These are phyloP conservation scores for Circinella minor DNA, from an alignment of 371 early-diverging fungal genomes.

Conservation along the genomic window DNA sequence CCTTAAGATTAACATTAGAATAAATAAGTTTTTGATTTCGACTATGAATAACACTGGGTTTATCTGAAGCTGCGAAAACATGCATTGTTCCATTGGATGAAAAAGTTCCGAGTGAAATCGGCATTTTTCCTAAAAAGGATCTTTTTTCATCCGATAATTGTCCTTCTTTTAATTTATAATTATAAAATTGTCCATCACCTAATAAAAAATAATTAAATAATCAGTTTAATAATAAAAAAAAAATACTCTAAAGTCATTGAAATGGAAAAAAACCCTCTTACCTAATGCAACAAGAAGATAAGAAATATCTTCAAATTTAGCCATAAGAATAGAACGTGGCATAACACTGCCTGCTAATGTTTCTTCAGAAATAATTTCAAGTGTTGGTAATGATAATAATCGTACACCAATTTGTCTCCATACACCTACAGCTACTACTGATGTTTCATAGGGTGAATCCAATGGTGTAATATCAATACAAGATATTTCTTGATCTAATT, in stretches of 20 bases:
- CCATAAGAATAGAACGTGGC: slow-evolving; percentile 81
- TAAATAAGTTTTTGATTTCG: slow-evolving; percentile 79
- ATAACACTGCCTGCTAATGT: slow-evolving; percentile 62
- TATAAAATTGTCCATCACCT: slow-evolving; percentile 85
- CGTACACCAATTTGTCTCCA: slow-evolving; percentile 78
- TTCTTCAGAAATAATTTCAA: slow-evolving; percentile 57
- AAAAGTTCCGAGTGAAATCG: slow-evolving; percentile 75
- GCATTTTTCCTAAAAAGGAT: slow-evolving; percentile 79
- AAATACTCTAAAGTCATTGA: too few species aligned
- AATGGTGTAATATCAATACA: slow-evolving; percentile 74
- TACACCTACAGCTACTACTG: slow-evolving; percentile 72
- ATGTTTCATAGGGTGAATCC: slow-evolving; percentile 40
- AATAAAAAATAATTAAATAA: background rate
- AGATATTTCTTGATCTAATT: slow-evolving; percentile 70
- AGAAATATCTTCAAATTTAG: slow-evolving; percentile 70
- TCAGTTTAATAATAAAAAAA: too few species aligned
- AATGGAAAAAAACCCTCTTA: too few species aligned
- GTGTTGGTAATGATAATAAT: slow-evolving; percentile 62
- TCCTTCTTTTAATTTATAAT: slow-evolving; percentile 56
- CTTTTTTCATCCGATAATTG: slow-evolving; percentile 65
- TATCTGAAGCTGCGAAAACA: slow-evolving; percentile 89
- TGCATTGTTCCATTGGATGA: slow-evolving; percentile 59
- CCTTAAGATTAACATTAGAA: slow-evolving; percentile 86
- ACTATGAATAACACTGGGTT: slow-evolving; percentile 84
- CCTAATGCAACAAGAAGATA: slow-evolving; percentile 86